phyloP scores from a whole-genome alignment of 345 rosid species.

The Abelmoschus esculentus region DNA sequence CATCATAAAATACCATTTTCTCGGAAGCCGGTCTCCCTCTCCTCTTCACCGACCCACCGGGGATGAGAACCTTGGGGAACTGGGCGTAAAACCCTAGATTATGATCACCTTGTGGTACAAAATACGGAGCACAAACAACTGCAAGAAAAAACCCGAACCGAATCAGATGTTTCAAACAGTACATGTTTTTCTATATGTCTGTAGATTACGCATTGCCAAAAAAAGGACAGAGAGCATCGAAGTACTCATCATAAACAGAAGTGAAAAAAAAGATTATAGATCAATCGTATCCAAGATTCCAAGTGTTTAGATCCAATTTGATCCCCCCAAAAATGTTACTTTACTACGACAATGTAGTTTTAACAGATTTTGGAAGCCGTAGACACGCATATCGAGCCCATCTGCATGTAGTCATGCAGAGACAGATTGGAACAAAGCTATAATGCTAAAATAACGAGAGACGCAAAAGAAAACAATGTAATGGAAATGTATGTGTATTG shows the following conservation, averaged over 20 bases:
- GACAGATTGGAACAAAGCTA: conserved; percentile 18
- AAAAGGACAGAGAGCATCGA: not conserved
- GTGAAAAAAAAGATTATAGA: not conserved
- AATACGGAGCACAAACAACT: conserved; percentile 35
- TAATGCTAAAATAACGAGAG: not conserved
- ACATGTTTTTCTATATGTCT: not conserved
- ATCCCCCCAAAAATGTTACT: not conserved
- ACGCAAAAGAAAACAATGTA: not conserved
- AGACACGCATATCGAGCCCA: conserved; percentile 22
- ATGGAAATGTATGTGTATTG: too few relatives aligned
- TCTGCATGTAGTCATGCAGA: conserved; percentile 38
- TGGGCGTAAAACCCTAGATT: conserved; percentile 29
- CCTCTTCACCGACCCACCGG: conserved; percentile 22
- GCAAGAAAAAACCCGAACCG: not conserved
- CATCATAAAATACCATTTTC: not conserved
- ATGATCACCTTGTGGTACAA: conserved; percentile 26
- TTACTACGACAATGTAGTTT: not conserved
- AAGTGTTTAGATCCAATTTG: not conserved
- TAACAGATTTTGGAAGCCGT: not conserved
- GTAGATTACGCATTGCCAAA: not conserved
- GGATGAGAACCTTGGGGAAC: conserved; percentile 24
- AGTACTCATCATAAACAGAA: not conserved
- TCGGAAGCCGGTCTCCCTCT: conserved; percentile 12
- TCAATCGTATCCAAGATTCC: too few relatives aligned
- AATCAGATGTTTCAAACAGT: not conserved